Evolutionary conservation across 768 basidiomycete species (phyloP), one percentile per base, ranked within the genome.

Genomic region (Rhizopogon roseolus): DNA sequence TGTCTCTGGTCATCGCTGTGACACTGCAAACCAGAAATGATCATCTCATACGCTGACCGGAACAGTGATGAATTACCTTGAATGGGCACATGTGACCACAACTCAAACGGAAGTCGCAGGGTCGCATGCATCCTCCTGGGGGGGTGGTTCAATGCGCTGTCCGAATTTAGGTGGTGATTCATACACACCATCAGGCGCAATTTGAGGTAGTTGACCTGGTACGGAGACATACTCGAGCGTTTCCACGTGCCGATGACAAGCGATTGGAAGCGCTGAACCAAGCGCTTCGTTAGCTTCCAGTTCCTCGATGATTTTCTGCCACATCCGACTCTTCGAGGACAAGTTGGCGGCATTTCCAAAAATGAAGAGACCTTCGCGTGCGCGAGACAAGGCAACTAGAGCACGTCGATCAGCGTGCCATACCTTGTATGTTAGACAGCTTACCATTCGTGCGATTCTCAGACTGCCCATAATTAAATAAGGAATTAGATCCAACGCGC

Each of bases 291-390:
- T 59, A 2, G 57, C 60, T 36, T 82, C 77, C 41, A 90, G 70
- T 58, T 84, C 77, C n/a, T 82, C 74, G 1, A 87, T 66, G 13
- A 88, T 72, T 0, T 64, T 68, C 1, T 63, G 64, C 89, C 88
- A 90, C 68, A 84, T 85, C 9, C 62, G 49, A 54, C 79, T 82
- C 53, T 69, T 73, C 14, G 73, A 67, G 4, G 77, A 69, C 41
- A 88, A 62, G 40, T 82, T 78, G 0, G 74, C 64, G 0, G 84
- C 80, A 50, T 89, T 88, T 22, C 90, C 89, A 4, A 91, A 67
- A 32, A 92, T 80, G 60, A 77, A 90, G 2, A 92, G 69, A 5
- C 89, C 89, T 55, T 91, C 81, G 46, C 81, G 78, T 4, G 89
- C 88, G 19, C 89, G 76, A 19, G 88, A 89, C 4, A 91, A 64